These are phyloP conservation scores for Aspergillus arachidicola DNA, from an alignment of 2,329 filamentous ascomycete genomes.

Conservation along the genomic window DNA sequence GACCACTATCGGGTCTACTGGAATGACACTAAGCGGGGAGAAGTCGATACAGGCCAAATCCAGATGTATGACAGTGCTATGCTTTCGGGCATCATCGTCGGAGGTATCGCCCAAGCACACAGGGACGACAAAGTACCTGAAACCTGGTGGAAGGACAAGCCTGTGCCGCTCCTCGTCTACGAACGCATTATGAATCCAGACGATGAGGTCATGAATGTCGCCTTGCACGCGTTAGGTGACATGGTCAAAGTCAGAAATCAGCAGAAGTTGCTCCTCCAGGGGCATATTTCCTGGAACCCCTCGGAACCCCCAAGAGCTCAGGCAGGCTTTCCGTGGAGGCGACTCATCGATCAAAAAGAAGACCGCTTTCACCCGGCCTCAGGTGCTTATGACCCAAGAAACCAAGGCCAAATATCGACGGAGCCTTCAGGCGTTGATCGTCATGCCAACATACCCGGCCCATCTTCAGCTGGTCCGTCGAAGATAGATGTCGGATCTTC, in stretches of 20 bases:
- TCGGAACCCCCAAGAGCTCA: not conserved
- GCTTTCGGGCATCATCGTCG: conserved; percentile 30
- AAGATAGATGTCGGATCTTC: not conserved
- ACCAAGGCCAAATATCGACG: not conserved
- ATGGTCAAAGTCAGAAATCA: conserved; percentile 11
- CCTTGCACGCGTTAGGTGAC: conserved; percentile 15
- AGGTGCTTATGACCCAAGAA: not conserved
- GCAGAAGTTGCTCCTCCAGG: conserved; percentile 11
- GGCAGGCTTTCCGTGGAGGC: conserved; percentile 11
- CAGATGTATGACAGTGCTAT: conserved; percentile 35
- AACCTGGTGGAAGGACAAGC: conserved; percentile 24
- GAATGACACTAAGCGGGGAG: conserved; percentile 32
- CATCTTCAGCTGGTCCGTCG: not conserved
- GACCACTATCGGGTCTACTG: conserved; percentile 33
- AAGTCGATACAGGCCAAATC: conserved; percentile 22
- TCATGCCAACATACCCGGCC: not conserved
- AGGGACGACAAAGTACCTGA: conserved; percentile 27
- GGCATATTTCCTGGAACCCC: conserved; percentile 11
- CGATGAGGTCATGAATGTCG: conserved; percentile 18
- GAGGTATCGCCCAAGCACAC: conserved; percentile 21
- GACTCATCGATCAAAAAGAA: not conserved
- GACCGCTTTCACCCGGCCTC: conserved; percentile 8
- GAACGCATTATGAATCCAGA: conserved; percentile 35
- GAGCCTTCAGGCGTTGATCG: not conserved
- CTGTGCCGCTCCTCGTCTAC: conserved; percentile 36